A percentile compares a stretch with the other conserved stretches of the same genome.
These are phyloP conservation scores for Didymella segeticola DNA, from an alignment of 2,329 filamentous ascomycete genomes.

Conservation along the genomic window DNA sequence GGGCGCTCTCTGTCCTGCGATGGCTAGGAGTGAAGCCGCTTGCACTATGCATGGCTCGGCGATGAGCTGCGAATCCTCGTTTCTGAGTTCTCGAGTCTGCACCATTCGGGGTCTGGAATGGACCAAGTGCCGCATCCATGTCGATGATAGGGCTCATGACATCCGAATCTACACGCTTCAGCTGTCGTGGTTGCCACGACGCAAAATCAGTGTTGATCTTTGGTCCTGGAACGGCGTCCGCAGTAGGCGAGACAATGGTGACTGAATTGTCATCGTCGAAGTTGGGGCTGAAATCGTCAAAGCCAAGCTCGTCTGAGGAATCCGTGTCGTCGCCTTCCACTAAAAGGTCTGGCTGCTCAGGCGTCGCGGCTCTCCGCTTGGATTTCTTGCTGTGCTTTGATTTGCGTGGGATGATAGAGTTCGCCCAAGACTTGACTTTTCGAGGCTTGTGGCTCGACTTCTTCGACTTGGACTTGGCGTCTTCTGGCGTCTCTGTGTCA, in stretches of 20 bases:
- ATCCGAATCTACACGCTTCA: slow-evolving; percentile 59
- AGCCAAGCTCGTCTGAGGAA: slow-evolving; percentile 39
- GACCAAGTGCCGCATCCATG: slow-evolving; percentile 88
- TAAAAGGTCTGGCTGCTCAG: slow-evolving; percentile 37
- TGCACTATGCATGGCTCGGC: slow-evolving; percentile 78
- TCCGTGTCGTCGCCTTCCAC: slow-evolving; percentile 43
- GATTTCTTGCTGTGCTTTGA: slow-evolving; percentile 59
- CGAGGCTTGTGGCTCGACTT: slow-evolving; percentile 65
- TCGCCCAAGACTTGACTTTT: slow-evolving; percentile 78
- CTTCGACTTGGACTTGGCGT: slow-evolving; percentile 50
- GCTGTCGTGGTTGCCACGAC: slow-evolving; percentile 47
- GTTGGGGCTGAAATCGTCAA: slow-evolving; percentile 49
- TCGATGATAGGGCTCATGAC: slow-evolving; percentile 83
- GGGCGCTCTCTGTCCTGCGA: slow-evolving; percentile 79
- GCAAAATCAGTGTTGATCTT: slow-evolving; percentile 46
- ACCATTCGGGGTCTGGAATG: slow-evolving; percentile 83
- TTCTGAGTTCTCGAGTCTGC: slow-evolving; percentile 64
- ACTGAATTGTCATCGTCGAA: slow-evolving; percentile 53
- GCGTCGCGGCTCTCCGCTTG: slow-evolving; percentile 46
- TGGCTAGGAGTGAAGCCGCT: slow-evolving; percentile 79
- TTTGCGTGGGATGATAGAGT: slow-evolving; percentile 70
- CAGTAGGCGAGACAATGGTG: slow-evolving; percentile 48
- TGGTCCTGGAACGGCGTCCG: slow-evolving; percentile 25
- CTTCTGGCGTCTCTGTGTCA: slow-evolving; percentile 39
- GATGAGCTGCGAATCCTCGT: slow-evolving; percentile 52